Conservation (phyloP, 2,329 filamentous ascomycete species). For the Fusarium temperatum region DNA sequence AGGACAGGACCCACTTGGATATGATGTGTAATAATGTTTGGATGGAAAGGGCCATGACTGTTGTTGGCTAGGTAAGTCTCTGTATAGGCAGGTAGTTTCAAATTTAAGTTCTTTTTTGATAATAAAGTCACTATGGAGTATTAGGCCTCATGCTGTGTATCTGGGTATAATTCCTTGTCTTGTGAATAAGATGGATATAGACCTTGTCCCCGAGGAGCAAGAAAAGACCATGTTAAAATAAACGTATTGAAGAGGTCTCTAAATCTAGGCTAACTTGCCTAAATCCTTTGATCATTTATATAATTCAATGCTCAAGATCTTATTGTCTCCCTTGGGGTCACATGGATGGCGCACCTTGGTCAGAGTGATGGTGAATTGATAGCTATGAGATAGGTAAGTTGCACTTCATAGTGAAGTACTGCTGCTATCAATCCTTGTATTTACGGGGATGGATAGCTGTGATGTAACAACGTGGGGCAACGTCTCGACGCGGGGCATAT, state of each 20-base stretch:
- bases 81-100: neutral
- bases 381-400: neutral
- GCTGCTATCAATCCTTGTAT: neutral
- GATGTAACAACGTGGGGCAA: conserved; percentile 41
- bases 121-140: neutral
- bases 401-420: neutral
- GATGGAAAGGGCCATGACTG: neutral
- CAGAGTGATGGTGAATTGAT: neutral
- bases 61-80: neutral
- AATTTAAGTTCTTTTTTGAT: neutral
- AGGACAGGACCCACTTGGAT: conserved; percentile 30
- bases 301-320: neutral
- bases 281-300: neutral
- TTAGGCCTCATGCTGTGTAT: neutral
- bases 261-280: neutral
- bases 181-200: neutral
- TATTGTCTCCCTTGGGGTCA: neutral
- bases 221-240: neutral
- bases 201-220: neutral
- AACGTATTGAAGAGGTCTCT: neutral
- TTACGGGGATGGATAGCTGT: conserved; percentile 29
- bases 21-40: conserved; percentile 9
- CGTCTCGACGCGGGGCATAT: conserved; percentile 34
- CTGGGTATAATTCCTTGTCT: neutral
- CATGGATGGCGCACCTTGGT: neutral